Conservation (phyloP, 805 yeast genomes). For the Priceomyces melissophilus region DNA sequence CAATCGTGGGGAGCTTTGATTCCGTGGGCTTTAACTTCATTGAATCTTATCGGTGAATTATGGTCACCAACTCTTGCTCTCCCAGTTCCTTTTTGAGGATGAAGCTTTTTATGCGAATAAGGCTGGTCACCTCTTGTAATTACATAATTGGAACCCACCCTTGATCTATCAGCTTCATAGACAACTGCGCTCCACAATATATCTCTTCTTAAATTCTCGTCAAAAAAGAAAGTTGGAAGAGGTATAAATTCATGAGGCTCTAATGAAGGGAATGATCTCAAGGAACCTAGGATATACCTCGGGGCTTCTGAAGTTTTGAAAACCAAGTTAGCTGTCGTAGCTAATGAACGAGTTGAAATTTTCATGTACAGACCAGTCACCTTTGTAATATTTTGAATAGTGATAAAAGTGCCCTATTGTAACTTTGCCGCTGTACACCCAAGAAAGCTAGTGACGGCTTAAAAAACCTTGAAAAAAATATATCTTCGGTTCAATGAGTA, state of each 20-base stretch:
- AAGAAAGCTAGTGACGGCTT: too few relatives aligned
- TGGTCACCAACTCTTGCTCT: constrained; percentile 95
- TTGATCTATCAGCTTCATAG: constrained; percentile 81
- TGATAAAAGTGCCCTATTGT: too few relatives aligned
- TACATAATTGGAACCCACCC: constrained; percentile 88
- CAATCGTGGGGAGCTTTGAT: constrained; percentile 88
- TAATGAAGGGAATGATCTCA: constrained; percentile 83
- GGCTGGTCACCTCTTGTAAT: constrained; percentile 85
- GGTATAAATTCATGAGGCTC: constrained; percentile 81
- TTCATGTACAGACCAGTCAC: constrained; percentile 11
- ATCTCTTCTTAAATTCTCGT: constrained; percentile 82
- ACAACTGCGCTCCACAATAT: constrained; percentile 91
- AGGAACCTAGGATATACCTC: constrained; percentile 67
- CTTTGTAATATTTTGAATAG: too few relatives aligned
- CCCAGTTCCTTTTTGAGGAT: constrained; percentile 93
- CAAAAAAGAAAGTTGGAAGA: constrained; percentile 66
- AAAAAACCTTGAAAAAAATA: too few relatives aligned
- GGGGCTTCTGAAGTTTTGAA: constrained; percentile 49
- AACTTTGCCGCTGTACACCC: too few relatives aligned
- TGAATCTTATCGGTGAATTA: constrained; percentile 86
- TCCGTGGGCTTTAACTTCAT: constrained; percentile 87
- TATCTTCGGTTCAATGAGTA: too few relatives aligned
- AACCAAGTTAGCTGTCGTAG: constrained; percentile 19
- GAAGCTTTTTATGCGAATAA: constrained; percentile 75
- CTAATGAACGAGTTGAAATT: constrained; percentile 27